Percentiles rank a stretch among this genome's conserved stretches.
Evolutionary conservation across 2,329 filamentous ascomycete species (phyloP).

Genomic region (Didymella glomerata): DNA sequence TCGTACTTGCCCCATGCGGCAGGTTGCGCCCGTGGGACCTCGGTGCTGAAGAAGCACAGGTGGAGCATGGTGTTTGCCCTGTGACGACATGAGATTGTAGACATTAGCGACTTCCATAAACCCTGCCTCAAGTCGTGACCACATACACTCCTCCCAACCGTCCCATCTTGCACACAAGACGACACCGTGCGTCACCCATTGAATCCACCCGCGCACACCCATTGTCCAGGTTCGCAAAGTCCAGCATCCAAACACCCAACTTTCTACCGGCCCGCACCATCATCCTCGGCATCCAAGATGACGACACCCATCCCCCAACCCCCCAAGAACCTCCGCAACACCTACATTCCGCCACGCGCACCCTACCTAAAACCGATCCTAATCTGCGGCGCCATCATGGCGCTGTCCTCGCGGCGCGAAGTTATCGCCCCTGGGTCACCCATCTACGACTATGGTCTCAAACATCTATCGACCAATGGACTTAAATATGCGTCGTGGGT

Average conservation of each 20-base stretch:
- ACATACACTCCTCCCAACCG: too few species aligned
- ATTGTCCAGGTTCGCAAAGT: too few species aligned
- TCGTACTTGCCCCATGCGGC: conserved; percentile 35
- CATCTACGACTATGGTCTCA: conserved; percentile 26
- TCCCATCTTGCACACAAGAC: neutral
- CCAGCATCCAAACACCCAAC: neutral
- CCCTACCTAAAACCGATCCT: conserved; percentile 33
- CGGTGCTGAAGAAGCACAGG: conserved; percentile 7
- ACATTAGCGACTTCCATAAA: too few species aligned
- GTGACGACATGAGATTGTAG: neutral
- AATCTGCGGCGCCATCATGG: conserved; percentile 37
- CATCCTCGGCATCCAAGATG: neutral
- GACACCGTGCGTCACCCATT: too few species aligned
- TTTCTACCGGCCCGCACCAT: neutral
- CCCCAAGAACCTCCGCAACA: conserved; percentile 30
- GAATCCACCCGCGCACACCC: too few species aligned
- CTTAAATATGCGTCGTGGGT: conserved; percentile 31
- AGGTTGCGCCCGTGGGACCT: conserved; percentile 24
- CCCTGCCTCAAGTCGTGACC: too few species aligned
- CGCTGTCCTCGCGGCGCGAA: conserved; percentile 28
- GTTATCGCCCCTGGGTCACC: conserved; percentile 33
- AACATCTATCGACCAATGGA: conserved; percentile 17
- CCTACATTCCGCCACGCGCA: conserved; percentile 27
- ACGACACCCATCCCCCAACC: conserved; percentile 4
- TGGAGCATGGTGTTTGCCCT: conserved; percentile 4